Percentiles rank a stretch among this genome's conserved stretches.
Evolutionary conservation across 257 asterid genomes (phyloP).

Genomic region (Nicotiana knightiana): DNA sequence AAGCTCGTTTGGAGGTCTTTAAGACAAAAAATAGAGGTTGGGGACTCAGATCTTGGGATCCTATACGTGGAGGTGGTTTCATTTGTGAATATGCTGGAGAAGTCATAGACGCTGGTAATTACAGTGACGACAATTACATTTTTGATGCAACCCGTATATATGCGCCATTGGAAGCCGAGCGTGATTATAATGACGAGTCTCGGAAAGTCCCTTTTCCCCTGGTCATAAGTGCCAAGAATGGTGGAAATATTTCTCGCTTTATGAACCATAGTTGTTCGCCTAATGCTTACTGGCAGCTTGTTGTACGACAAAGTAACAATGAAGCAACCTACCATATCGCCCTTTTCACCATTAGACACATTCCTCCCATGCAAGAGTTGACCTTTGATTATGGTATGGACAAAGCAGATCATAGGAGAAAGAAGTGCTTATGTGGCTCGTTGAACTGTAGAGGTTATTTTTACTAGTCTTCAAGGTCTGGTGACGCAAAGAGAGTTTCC

Average conservation of each 20-base stretch:
- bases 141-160: conserved; percentile 77
- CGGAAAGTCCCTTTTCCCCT: conserved; percentile 66
- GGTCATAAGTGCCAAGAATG: conserved; percentile 51
- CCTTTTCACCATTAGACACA: conserved; percentile 73
- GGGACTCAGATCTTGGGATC: conserved; percentile 98
- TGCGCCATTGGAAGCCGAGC: conserved; percentile 44
- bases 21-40: conserved; percentile 81
- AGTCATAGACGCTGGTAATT: conserved; percentile 34
- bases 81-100: conserved; percentile 97
- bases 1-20: conserved; percentile 68
- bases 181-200: conserved; percentile 31
- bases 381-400: conserved; percentile 77
- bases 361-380: conserved; percentile 96
- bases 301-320: conserved; percentile 56
- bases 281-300: conserved; percentile 76
- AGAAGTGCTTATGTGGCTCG: conserved; percentile 72
- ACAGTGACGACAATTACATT: conserved; percentile 38
- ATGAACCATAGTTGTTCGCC: conserved; percentile 97
- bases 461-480: conserved; percentile 27
- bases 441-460: conserved; percentile 73
- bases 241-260: conserved; percentile 84
- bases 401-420: conserved; percentile 46
- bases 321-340: conserved; percentile 68
- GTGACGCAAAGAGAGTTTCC: not conserved
- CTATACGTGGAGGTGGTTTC: conserved; percentile 76